Percentiles rank a stretch among this genome's conserved stretches.
Evolutionary conservation across 2,329 filamentous ascomycete species (phyloP).

Genomic region (Coleophoma crateriformis): DNA sequence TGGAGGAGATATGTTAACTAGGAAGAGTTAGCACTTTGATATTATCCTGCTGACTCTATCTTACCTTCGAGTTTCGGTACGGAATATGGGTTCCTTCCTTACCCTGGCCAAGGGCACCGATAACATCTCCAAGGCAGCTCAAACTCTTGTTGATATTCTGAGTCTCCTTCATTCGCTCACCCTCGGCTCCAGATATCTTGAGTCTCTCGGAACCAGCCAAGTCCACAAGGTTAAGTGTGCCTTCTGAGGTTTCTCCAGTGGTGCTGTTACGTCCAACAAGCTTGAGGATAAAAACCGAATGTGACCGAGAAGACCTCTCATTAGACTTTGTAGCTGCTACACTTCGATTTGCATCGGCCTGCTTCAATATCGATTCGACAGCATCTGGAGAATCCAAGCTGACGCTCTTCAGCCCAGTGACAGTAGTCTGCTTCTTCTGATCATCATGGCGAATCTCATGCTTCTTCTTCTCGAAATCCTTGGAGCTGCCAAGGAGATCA

Average conservation of each 20-base stretch:
- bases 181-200: constrained; percentile 80
- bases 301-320: constrained; percentile 86
- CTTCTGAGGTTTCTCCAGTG: constrained; percentile 81
- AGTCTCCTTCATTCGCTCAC: constrained; percentile 85
- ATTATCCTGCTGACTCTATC: constrained; percentile 13
- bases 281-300: constrained; percentile 95
- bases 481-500: constrained; percentile 72
- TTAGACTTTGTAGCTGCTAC: constrained; percentile 98
- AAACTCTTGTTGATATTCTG: constrained; percentile 97
- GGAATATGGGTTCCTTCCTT: constrained; percentile 76
- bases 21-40: constrained; percentile 11
- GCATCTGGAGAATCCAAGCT: constrained; percentile 71
- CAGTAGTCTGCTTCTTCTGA: constrained; percentile 71
- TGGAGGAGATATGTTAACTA: constrained; percentile 88
- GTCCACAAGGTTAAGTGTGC: constrained; percentile 92
- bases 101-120: constrained; percentile 82
- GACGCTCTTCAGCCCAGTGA: constrained; percentile 75
- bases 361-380: constrained; percentile 73
- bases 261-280: constrained; percentile 59
- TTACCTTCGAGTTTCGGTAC: constrained; percentile 88
- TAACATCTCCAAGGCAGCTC: constrained; percentile 89
- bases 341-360: constrained; percentile 79
- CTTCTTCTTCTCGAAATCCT: constrained; percentile 72
- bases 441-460: constrained; percentile 88
- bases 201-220: constrained; percentile 88